These are phyloP conservation scores for Fusarium xyrophilum DNA, from an alignment of 2,329 filamentous ascomycete species.

Conservation along the genomic window DNA sequence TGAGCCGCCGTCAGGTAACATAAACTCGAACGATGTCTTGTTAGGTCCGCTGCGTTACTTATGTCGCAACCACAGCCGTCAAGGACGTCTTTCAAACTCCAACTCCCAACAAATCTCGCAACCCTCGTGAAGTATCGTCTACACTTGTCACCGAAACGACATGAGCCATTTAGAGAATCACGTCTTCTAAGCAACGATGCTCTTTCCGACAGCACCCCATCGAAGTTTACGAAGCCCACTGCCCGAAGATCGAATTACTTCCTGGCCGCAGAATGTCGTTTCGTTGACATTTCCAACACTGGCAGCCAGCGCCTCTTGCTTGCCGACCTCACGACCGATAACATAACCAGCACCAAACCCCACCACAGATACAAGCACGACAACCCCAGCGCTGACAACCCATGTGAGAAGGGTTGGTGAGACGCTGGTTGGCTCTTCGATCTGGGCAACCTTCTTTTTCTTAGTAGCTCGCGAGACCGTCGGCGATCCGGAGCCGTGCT, in stretches of 20 bases:
- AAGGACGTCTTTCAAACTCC: conserved; percentile 13
- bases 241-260: conserved; percentile 60
- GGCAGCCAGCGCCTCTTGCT: conserved; percentile 61
- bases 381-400: conserved; percentile 71
- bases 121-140: not conserved
- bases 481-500: conserved; percentile 54
- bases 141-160: not conserved
- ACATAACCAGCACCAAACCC: conserved; percentile 74
- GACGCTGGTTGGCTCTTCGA: conserved; percentile 54
- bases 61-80: conserved; percentile 25
- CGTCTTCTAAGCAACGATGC: conserved; percentile 53
- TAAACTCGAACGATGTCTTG: conserved; percentile 26
- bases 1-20: conserved; percentile 15
- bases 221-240: conserved; percentile 60
- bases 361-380: conserved; percentile 71
- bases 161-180: not conserved
- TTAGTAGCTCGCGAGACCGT: conserved; percentile 58
- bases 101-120: not conserved
- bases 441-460: conserved; percentile 62
- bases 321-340: conserved; percentile 70
- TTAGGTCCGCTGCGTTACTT: conserved; percentile 19
- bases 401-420: conserved; percentile 69
- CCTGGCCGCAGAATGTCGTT: conserved; percentile 58
- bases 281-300: conserved; percentile 51
- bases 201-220: conserved; percentile 61